Conservation (phyloP, 2,329 filamentous ascomycete genomes). For the Arthrobotrys entomopaga region DNA sequence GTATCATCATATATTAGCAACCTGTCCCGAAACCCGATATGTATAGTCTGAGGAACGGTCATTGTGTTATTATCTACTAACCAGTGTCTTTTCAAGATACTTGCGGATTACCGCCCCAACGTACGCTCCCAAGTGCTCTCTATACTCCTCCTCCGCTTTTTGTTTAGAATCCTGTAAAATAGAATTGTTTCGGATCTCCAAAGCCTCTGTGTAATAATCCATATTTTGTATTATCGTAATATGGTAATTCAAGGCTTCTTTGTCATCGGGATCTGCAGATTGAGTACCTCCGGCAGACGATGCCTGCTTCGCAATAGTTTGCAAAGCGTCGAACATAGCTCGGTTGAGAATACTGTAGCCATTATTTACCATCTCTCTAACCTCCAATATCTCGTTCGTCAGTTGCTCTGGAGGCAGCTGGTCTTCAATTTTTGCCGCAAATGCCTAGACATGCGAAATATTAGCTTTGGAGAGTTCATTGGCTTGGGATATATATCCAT, state of each 20-base stretch:
- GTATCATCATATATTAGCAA: neutral
- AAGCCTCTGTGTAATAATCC: constrained; percentile 95
- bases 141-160: constrained; percentile 79
- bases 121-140: constrained; percentile 88
- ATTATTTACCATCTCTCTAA: constrained; percentile 81
- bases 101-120: constrained; percentile 86
- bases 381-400: constrained; percentile 69
- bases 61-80: no score
- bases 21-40: constrained; percentile 59
- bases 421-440: constrained; percentile 59
- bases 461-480: constrained; percentile 2
- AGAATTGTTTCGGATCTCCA: constrained; percentile 77
- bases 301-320: constrained; percentile 84
- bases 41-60: no score
- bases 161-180: constrained; percentile 85
- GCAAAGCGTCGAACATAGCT: constrained; percentile 96
- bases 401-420: constrained; percentile 57
- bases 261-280: constrained; percentile 78
- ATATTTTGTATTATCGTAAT: constrained; percentile 98
- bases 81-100: constrained; percentile 84
- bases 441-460: constrained; percentile 50
- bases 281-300: constrained; percentile 62
- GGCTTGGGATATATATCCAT: constrained; percentile 24
- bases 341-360: constrained; percentile 90
- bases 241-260: constrained; percentile 96